These are phyloP conservation scores for Ceriops tagal DNA, from an alignment of 345 rosid genomes.

Conservation along the genomic window DNA sequence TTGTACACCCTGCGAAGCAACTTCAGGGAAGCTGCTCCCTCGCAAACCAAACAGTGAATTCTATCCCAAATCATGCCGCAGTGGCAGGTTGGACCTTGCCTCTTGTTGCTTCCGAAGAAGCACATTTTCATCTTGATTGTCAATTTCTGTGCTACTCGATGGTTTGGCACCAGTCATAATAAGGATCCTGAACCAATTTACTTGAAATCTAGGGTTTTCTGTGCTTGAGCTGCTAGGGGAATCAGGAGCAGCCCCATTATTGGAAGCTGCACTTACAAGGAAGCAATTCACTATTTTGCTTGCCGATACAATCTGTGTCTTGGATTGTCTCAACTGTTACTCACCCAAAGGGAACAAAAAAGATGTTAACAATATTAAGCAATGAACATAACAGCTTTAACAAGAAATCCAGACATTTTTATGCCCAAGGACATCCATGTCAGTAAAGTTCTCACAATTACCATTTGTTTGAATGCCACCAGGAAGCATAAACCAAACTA, in stretches of 20 bases:
- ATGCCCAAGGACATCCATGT: too few relatives aligned
- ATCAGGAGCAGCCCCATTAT: constrained; percentile 37
- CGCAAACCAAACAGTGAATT: constrained; percentile 9
- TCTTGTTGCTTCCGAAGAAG: constrained; percentile 23
- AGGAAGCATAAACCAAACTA: too few relatives aligned
- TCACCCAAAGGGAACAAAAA: constrained; percentile 12
- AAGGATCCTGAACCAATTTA: constrained; percentile 75
- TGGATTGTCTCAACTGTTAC: constrained; percentile 87
- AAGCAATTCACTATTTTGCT: constrained; percentile 96
- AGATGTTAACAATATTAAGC: background rate
- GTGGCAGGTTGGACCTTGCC: constrained; percentile 14
- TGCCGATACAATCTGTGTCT: constrained; percentile 84
- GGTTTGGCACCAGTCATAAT: constrained; percentile 60
- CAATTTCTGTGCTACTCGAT: constrained; percentile 41
- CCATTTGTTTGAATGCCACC: too few relatives aligned
- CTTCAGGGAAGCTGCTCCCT: constrained; percentile 2
- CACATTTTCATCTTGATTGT: constrained; percentile 28
- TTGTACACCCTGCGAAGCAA: background rate
- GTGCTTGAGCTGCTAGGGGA: constrained; percentile 52
- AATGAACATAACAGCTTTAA: too few relatives aligned
- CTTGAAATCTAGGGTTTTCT: constrained; percentile 60
- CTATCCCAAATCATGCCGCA: constrained; percentile 1
- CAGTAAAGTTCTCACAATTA: too few relatives aligned
- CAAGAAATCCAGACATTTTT: too few relatives aligned
- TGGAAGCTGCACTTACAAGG: constrained; percentile 54